Evolutionary conservation across 208 protist species (phyloP).

Genomic region (Trypanosoma congolense): DNA sequence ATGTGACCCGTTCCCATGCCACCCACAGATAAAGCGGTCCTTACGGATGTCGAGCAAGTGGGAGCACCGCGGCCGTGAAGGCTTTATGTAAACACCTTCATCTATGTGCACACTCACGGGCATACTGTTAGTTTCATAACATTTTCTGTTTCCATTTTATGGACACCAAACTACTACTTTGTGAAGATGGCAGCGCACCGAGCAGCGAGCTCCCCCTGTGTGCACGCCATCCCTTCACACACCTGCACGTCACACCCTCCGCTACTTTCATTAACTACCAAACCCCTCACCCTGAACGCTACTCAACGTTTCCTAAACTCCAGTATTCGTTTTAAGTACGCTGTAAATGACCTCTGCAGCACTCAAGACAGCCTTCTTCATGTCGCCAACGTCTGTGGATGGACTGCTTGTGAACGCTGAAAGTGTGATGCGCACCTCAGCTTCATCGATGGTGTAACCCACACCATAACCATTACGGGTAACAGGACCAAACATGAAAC

Average conservation of each 20-base stretch:
- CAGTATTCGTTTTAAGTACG: not conserved
- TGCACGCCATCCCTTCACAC: too few relatives aligned
- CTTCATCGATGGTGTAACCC: constrained; percentile 87
- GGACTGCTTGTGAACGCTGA: constrained; percentile 79
- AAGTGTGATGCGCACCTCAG: constrained; percentile 81
- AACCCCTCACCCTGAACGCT: not conserved
- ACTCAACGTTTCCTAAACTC: constrained; percentile 3
- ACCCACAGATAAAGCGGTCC: too few relatives aligned
- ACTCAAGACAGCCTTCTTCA: constrained; percentile 30
- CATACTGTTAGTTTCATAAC: too few relatives aligned
- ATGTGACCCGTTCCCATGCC: too few relatives aligned
- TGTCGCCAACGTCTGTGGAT: constrained; percentile 53
- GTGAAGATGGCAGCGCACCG: too few relatives aligned
- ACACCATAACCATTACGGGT: constrained; percentile 86
- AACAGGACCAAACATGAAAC: constrained; percentile 85
- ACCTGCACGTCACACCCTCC: not conserved
- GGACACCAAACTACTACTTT: too few relatives aligned
- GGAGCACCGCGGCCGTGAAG: too few relatives aligned
- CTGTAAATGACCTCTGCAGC: constrained; percentile 9
- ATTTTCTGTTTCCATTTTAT: too few relatives aligned
- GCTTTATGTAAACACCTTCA: too few relatives aligned
- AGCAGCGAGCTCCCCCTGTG: too few relatives aligned
- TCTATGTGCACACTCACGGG: too few relatives aligned
- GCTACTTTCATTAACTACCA: not conserved
- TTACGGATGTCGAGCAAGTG: too few relatives aligned